Conservation (phyloP, 208 protist species). For the Leishmania mexicana region DNA sequence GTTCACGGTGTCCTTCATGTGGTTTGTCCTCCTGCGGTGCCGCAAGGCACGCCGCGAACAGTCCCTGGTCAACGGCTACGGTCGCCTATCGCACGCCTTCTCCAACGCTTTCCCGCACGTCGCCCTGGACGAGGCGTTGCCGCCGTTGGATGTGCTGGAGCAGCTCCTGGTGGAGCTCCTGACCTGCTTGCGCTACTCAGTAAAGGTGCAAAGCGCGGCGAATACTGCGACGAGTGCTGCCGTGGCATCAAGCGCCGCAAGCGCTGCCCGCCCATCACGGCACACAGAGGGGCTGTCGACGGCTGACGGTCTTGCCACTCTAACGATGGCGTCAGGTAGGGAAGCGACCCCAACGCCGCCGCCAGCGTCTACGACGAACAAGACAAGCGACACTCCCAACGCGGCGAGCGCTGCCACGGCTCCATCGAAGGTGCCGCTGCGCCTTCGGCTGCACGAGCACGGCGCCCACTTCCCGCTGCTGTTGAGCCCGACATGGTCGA, state of each 20-base stretch:
- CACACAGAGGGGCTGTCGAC: not conserved
- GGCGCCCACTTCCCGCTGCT: conserved; percentile 4
- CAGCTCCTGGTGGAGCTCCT: conserved; percentile 26
- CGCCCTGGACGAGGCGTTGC: conserved; percentile 15
- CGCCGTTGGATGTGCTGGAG: conserved; percentile 31
- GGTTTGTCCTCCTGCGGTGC: conserved; percentile 32
- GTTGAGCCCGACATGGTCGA: conserved; percentile 6
- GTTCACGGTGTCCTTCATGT: conserved; percentile 15
- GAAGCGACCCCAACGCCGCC: too few relatives aligned
- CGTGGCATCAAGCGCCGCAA: not conserved
- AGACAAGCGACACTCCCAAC: too few relatives aligned
- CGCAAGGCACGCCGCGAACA: conserved; percentile 34
- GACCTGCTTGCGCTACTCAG: conserved; percentile 18
- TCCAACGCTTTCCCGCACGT: conserved; percentile 22
- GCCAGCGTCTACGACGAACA: not conserved
- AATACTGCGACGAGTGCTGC: not conserved
- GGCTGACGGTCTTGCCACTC: not conserved
- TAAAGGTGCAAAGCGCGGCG: too few relatives aligned
- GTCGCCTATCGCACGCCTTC: conserved; percentile 14
- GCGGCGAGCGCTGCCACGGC: not conserved
- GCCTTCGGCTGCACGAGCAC: not conserved
- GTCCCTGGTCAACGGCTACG: conserved; percentile 19
- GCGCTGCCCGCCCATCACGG: not conserved
- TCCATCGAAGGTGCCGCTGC: not conserved
- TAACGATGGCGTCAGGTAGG: not conserved